Base-by-base conservation (phyloP, 305 asterid species). In the Plantago coronopus region DNA sequence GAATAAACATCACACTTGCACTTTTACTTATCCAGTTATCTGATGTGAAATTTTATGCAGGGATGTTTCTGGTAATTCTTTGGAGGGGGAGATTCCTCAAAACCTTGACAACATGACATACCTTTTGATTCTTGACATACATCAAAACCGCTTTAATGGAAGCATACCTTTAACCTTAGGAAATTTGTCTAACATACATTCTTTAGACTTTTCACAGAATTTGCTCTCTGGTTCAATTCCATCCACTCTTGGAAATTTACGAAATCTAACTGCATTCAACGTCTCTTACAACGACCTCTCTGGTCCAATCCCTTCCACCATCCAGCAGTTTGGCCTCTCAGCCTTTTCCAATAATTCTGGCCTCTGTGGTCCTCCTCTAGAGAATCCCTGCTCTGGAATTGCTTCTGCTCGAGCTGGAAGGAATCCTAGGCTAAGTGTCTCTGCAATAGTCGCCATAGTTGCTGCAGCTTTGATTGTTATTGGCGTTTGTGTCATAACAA, bases 201-300 rank as follows among this genome's bases (percentile, higher is more conserved):
- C 64, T 61, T 67, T 89, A 62, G 97, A 91, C 78, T 69, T 91
- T 54, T 89, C 94, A 9, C 78, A 79, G 56, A 89, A 89, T 69
- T 44, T 48, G 34, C 59, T 89, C 53, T 76, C 83, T 3, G 87
- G 94, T 40, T 68, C 84, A 21, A 78, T 89, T 61, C 94, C 95
- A 66, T 50, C 71, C 23, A 55, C 76, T 21, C 71, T 89, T 40
- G 89, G 68, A 63, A 76, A 81, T 69, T 61, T 87, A 61, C 68
- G 70, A 55, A 86, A 78, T 54, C 61, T 89, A 55, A 75, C 85
- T 65, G 79, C 68, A 47, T 89, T 89, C 71, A 84, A 87, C 17
- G 75, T 91, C 70, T 91, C 98, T 59, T 83, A 83, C 72, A 91
- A 91, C 77, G 74, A 76, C 54, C 83, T 91, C 54, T 81, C 87